Conservation (phyloP, 2,329 filamentous ascomycete species). For the Aureobasidium sp. region DNA sequence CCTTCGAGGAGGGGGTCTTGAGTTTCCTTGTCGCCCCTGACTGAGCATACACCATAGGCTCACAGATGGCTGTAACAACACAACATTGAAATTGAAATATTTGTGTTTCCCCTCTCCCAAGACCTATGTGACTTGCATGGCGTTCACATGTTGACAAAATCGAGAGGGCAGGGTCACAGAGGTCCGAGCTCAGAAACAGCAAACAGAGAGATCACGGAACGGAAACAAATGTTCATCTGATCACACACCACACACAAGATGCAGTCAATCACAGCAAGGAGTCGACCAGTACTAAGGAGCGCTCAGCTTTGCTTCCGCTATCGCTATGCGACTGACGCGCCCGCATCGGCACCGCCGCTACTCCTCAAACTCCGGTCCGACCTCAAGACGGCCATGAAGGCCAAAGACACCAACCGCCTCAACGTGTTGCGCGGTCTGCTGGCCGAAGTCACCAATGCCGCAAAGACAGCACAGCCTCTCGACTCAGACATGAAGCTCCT, state of each 20-base stretch:
- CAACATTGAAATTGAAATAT: too few species aligned
- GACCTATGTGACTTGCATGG: too few species aligned
- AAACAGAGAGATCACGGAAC: background rate
- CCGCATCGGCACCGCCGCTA: constrained; percentile 27
- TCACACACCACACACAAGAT: background rate
- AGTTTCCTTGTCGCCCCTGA: background rate
- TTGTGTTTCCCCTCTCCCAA: too few species aligned
- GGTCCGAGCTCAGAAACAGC: background rate
- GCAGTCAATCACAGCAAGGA: constrained; percentile 6
- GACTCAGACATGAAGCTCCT: constrained; percentile 62
- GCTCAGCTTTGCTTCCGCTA: constrained; percentile 7
- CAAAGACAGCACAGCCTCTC: constrained; percentile 62
- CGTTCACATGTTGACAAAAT: too few species aligned
- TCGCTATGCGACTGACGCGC: constrained; percentile 10
- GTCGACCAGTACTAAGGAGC: background rate
- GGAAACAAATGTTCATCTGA: background rate
- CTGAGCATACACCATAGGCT: background rate
- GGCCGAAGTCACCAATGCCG: constrained; percentile 63
- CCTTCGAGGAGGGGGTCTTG: background rate
- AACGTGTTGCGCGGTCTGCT: constrained; percentile 61
- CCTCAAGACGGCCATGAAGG: constrained; percentile 39
- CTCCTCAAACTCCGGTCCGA: constrained; percentile 37
- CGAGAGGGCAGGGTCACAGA: background rate
- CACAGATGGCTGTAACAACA: too few species aligned
- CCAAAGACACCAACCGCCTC: constrained; percentile 50